Conservation (phyloP, 257 asterid genomes). For the Solanum infundibuliforme region DNA sequence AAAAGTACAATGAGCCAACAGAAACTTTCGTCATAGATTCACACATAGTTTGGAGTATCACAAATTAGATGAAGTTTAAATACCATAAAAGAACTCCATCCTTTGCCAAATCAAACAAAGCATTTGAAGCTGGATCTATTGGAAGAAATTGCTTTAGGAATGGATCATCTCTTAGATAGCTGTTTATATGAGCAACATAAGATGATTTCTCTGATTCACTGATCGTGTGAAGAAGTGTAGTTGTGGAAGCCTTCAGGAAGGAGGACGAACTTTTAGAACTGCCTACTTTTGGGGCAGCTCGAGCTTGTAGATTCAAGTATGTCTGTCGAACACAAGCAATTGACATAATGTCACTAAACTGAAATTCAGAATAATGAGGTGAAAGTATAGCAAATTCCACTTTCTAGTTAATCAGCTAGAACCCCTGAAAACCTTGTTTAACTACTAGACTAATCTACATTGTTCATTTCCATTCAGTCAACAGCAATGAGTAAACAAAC, state of each 20-base stretch:
- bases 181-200: slow-evolving; percentile 89
- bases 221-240: slow-evolving; percentile 85
- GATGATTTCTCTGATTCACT: slow-evolving; percentile 78
- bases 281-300: slow-evolving; percentile 51
- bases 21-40: neutral
- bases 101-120: slow-evolving; percentile 76
- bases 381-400: neutral
- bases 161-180: slow-evolving; percentile 91
- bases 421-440: neutral
- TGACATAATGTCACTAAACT: slow-evolving; percentile 8
- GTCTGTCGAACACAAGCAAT: slow-evolving; percentile 39
- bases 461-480: neutral
- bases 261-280: slow-evolving; percentile 52
- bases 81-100: slow-evolving; percentile 95
- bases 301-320: slow-evolving; percentile 65
- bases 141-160: slow-evolving; percentile 92
- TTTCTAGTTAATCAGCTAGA: neutral
- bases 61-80: slow-evolving; percentile 8
- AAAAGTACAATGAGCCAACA: slow-evolving; percentile 1
- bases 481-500: neutral
- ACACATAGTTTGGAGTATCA: neutral
- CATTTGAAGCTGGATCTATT: slow-evolving; percentile 58
- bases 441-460: neutral
- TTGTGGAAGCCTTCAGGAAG: slow-evolving; percentile 80
- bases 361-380: neutral